Evolutionary conservation across 805 yeast genomes (phyloP).

Genomic region (Yamadazyma ubonensis): DNA sequence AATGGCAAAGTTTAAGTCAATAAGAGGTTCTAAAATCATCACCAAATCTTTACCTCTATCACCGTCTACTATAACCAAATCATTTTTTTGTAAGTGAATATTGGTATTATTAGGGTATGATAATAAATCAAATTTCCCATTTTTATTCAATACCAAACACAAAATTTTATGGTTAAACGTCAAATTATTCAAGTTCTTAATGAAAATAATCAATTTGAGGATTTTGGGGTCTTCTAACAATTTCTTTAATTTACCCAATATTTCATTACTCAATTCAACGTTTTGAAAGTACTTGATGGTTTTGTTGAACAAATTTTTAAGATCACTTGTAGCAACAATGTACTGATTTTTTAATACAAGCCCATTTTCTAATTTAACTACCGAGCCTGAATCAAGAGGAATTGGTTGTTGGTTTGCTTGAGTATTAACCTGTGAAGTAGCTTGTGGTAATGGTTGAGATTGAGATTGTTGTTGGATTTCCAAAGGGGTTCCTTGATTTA

Average conservation of each 20-base stretch:
- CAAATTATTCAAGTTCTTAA: conserved; percentile 41
- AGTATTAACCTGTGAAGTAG: no score
- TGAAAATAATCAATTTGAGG: conserved; percentile 33
- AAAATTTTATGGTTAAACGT: conserved; percentile 40
- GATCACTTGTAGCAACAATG: conserved; percentile 58
- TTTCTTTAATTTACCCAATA: conserved; percentile 25
- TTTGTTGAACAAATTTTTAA: conserved; percentile 48
- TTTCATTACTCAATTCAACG: conserved; percentile 24
- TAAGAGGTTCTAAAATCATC: conserved; percentile 64
- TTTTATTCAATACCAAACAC: conserved; percentile 55
- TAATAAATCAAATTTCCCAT: conserved; percentile 67
- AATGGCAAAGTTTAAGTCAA: conserved; percentile 63
- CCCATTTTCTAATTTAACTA: conserved; percentile 58
- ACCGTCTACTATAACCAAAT: conserved; percentile 77
- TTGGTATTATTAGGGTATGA: conserved; percentile 67
- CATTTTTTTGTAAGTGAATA: conserved; percentile 54
- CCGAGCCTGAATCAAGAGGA: not conserved
- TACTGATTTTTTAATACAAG: conserved; percentile 52
- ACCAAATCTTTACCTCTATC: conserved; percentile 82
- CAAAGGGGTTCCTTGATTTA: conserved; percentile 1
- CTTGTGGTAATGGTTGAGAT: not conserved
- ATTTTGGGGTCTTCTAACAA: conserved; percentile 30
- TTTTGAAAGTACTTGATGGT: conserved; percentile 55
- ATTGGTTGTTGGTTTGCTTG: no score
- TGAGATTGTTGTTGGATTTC: not conserved